Conservation (phyloP, 768 basidiomycete genomes). For the Termitomyces sp. region DNA sequence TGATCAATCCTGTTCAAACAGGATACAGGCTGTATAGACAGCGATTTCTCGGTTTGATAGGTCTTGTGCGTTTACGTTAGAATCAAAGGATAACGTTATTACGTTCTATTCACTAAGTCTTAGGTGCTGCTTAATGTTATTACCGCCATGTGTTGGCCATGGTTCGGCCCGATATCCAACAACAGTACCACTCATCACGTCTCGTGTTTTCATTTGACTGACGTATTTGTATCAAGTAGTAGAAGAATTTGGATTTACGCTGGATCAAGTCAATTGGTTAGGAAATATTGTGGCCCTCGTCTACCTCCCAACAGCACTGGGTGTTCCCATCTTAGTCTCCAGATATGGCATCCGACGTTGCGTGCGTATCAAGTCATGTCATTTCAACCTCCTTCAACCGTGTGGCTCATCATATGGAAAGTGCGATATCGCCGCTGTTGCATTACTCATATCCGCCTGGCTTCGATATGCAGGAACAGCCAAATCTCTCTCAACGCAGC, state of each 20-base stretch:
- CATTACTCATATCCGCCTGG: constrained; percentile 65
- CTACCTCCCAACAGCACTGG: constrained; percentile 57
- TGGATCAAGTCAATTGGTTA: constrained; percentile 77
- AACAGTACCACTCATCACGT: constrained; percentile 35
- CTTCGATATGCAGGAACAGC: constrained; percentile 69
- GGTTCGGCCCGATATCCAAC: constrained; percentile 82
- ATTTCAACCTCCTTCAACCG: not conserved
- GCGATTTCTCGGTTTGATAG: constrained; percentile 60
- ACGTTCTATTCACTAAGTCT: not conserved
- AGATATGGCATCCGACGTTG: constrained; percentile 57
- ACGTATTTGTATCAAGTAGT: constrained; percentile 34
- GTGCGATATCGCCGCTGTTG: constrained; percentile 54
- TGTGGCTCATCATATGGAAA: constrained; percentile 18
- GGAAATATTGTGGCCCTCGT: constrained; percentile 60
- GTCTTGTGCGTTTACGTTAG: constrained; percentile 40
- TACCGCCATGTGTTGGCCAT: constrained; percentile 64
- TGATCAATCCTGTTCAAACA: not conserved
- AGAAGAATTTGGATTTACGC: constrained; percentile 57
- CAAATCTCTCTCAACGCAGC: constrained; percentile 38
- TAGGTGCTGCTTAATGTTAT: constrained; percentile 61
- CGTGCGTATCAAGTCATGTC: constrained; percentile 33
- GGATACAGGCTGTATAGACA: constrained; percentile 63
- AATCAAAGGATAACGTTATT: not conserved
- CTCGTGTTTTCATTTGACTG: not conserved
- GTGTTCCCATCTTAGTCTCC: constrained; percentile 51